These are phyloP conservation scores for Colletotrichum sp. DNA, from an alignment of 2,329 filamentous ascomycete species.

Conservation along the genomic window DNA sequence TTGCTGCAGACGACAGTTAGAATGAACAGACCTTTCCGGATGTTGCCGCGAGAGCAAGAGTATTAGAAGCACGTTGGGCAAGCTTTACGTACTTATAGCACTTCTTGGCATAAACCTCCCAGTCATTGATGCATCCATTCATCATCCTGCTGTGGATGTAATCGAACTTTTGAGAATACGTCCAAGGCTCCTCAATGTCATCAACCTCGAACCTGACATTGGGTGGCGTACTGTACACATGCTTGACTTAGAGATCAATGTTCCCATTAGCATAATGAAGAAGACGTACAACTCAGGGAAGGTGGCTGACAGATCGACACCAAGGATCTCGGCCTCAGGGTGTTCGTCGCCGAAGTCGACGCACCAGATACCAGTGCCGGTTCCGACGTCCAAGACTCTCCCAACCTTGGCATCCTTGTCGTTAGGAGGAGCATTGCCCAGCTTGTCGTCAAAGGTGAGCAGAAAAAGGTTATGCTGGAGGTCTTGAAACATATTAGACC, in stretches of 20 bases:
- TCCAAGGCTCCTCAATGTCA: constrained; percentile 37
- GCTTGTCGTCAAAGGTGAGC: constrained; percentile 33
- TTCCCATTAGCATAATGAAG: too few relatives aligned
- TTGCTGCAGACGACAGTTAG: neutral
- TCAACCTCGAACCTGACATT: constrained; percentile 49
- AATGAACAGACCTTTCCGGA: too few relatives aligned
- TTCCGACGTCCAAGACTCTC: constrained; percentile 49
- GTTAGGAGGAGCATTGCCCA: constrained; percentile 29
- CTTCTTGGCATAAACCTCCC: constrained; percentile 23
- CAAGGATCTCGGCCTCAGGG: constrained; percentile 28
- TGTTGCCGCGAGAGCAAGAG: too few relatives aligned
- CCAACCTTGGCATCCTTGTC: constrained; percentile 22
- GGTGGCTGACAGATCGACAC: constrained; percentile 45
- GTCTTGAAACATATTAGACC: constrained; percentile 22
- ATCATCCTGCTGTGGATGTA: constrained; percentile 2
- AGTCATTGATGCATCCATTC: neutral
- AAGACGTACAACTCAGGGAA: constrained; percentile 35
- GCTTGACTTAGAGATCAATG: too few relatives aligned
- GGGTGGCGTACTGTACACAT: constrained; percentile 24
- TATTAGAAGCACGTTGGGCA: too few relatives aligned
- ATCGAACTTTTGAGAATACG: constrained; percentile 23
- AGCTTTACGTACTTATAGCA: constrained; percentile 28
- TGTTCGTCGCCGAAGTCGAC: constrained; percentile 43
- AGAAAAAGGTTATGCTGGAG: constrained; percentile 39
- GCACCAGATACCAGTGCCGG: constrained; percentile 49